These are phyloP conservation scores for Auricularia sp. DNA, from an alignment of 768 basidiomycete genomes.

Conservation along the genomic window DNA sequence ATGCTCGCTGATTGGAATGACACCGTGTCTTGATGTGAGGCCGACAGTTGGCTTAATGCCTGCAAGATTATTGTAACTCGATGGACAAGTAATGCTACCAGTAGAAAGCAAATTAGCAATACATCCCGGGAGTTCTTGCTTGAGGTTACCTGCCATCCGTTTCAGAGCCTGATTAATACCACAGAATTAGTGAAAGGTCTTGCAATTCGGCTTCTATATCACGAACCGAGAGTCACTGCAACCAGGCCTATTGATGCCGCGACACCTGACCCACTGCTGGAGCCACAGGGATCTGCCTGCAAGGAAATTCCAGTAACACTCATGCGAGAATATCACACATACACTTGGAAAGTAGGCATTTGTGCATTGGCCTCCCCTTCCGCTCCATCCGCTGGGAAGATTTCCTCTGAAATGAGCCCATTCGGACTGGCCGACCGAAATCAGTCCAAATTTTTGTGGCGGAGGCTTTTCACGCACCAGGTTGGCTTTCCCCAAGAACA, in stretches of 20 bases:
- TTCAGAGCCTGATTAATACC: constrained; percentile 26
- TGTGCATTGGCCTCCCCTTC: constrained; percentile 39
- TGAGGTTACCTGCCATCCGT: constrained; percentile 22
- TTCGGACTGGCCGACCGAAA: constrained; percentile 24
- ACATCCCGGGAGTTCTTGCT: not conserved
- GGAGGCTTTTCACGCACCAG: constrained; percentile 12
- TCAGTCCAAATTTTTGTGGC: not conserved
- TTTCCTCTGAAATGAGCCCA: constrained; percentile 39
- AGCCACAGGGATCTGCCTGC: constrained; percentile 42
- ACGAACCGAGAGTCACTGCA: constrained; percentile 23
- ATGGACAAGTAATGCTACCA: constrained; percentile 36
- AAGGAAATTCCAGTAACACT: not conserved
- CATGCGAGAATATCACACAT: not conserved
- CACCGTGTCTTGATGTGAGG: constrained; percentile 29
- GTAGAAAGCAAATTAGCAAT: not conserved
- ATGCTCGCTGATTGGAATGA: constrained; percentile 33
- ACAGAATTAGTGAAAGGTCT: no score
- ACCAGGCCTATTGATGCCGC: constrained; percentile 40
- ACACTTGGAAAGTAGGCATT: constrained; percentile 38
- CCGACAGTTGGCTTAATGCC: constrained; percentile 32
- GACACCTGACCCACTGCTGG: constrained; percentile 49
- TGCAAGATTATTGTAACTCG: constrained; percentile 32
- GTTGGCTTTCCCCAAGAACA: constrained; percentile 39
- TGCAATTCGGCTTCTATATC: not conserved
- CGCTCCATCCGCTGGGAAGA: constrained; percentile 46